These are phyloP conservation scores for Kokia cookei DNA, from an alignment of 441 rosid species.

Conservation along the genomic window DNA sequence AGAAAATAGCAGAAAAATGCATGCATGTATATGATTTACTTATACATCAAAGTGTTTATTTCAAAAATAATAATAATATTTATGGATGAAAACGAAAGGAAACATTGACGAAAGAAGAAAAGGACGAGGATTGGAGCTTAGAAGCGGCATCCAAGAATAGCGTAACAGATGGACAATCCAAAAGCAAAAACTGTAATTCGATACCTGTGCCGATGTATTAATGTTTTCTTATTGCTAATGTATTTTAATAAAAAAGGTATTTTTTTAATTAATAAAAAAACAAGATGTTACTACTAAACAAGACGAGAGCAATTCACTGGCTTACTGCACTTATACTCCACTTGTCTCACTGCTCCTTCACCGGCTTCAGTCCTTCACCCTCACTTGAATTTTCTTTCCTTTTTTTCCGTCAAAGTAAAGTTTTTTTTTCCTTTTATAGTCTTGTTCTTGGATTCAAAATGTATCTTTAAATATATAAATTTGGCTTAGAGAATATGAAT, in stretches of 20 bases:
- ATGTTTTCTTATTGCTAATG: not conserved
- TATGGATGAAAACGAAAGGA: constrained; percentile 23
- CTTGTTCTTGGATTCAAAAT: no score
- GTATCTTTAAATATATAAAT: no score
- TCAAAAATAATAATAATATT: no score
- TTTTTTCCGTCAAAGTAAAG: no score
- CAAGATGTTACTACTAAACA: not conserved
- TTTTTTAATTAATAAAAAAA: not conserved
- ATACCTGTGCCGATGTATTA: not conserved
- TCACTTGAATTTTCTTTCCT: no score
- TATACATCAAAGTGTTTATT: no score
- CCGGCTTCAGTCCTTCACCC: not conserved
- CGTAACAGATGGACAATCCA: constrained; percentile 9
- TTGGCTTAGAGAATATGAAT: no score
- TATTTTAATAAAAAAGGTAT: not conserved
- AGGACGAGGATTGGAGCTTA: constrained; percentile 39
- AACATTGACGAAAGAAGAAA: constrained; percentile 14
- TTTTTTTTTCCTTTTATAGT: no score
- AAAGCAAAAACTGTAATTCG: not conserved
- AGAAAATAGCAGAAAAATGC: constrained; percentile 24
- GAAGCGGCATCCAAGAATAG: constrained; percentile 28
- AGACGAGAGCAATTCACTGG: constrained; percentile 2
- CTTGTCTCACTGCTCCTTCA: not conserved
- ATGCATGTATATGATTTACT: constrained; percentile 4
- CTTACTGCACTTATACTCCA: not conserved